Evolutionary conservation across 2,329 filamentous ascomycete genomes (phyloP).

Genomic region (Colletotrichum sp.): DNA sequence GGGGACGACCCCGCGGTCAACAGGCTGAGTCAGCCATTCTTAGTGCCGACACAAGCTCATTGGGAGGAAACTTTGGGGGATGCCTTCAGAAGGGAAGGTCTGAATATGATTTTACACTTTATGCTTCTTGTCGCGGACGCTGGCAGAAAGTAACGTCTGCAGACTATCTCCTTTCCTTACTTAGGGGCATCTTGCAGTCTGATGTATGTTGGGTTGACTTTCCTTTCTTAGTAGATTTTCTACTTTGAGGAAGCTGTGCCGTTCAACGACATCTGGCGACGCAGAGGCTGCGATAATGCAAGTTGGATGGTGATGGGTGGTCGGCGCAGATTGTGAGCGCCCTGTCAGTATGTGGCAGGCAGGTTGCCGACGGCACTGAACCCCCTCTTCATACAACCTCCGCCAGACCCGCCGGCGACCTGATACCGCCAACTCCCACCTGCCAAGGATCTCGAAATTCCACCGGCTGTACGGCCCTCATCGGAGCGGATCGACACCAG

Average conservation of each 20-base stretch:
- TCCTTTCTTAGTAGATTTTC: neutral
- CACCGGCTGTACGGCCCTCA: fast-evolving
- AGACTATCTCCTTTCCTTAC: neutral
- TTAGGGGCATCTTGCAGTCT: neutral
- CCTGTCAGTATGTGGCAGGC: neutral
- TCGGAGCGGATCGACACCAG: neutral
- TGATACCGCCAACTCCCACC: neutral
- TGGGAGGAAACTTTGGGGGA: neutral
- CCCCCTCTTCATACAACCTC: neutral
- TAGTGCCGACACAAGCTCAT: neutral
- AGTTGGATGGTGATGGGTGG: neutral
- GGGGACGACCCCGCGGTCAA: neutral
- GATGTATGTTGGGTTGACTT: neutral
- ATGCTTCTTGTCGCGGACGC: neutral
- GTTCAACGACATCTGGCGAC: neutral
- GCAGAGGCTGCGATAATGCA: neutral
- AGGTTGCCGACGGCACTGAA: neutral
- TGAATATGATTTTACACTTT: neutral
- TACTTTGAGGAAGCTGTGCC: neutral
- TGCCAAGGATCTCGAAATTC: neutral
- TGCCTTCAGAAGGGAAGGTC: neutral
- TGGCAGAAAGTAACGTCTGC: neutral
- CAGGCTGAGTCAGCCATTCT: neutral
- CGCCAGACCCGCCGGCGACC: neutral
- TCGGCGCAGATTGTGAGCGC: neutral